phyloP scores from a whole-genome alignment of 1,284 basidiomycete genomes.

The Tilletia caries region DNA sequence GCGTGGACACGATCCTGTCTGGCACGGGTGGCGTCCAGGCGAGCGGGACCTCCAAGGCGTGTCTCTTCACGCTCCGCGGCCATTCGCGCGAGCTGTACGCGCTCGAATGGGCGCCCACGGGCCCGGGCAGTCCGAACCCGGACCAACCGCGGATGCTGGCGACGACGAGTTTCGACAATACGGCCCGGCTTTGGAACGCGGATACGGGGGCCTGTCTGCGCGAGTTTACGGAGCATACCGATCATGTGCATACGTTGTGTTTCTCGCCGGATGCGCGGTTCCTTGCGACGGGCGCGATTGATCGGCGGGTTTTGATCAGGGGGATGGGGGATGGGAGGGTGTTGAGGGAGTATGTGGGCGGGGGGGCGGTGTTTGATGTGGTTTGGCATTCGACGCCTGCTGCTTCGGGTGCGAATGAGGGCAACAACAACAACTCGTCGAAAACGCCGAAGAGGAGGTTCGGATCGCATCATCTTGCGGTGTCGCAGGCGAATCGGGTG shows the following conservation, averaged over 20 bases:
- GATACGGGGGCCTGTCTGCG: conserved; percentile 48
- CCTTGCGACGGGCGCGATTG: conserved; percentile 50
- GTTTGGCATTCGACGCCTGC: conserved; percentile 22
- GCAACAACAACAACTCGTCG: not conserved
- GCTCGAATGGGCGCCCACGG: conserved; percentile 46
- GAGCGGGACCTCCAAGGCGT: conserved; percentile 18
- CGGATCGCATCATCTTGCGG: conserved; percentile 38
- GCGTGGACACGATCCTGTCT: conserved; percentile 24
- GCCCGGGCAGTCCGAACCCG: conserved; percentile 36
- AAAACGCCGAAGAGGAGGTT: conserved; percentile 18
- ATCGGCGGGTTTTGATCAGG: conserved; percentile 41
- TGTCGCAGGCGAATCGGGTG: conserved; percentile 45
- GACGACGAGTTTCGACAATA: conserved; percentile 49
- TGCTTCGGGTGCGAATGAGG: not conserved
- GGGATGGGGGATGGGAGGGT: conserved; percentile 27
- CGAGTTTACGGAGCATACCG: conserved; percentile 43
- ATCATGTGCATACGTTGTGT: conserved; percentile 46
- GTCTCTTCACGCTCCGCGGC: conserved; percentile 35
- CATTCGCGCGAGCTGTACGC: conserved; percentile 51
- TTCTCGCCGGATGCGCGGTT: conserved; percentile 48
- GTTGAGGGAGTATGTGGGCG: conserved; percentile 22
- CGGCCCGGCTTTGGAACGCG: conserved; percentile 50
- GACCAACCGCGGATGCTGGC: conserved; percentile 49
- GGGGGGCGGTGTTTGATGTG: conserved; percentile 28
- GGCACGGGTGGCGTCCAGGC: not conserved